These are phyloP conservation scores for Rubia tinctorum DNA, from an alignment of 305 asterid species.

Conservation along the genomic window DNA sequence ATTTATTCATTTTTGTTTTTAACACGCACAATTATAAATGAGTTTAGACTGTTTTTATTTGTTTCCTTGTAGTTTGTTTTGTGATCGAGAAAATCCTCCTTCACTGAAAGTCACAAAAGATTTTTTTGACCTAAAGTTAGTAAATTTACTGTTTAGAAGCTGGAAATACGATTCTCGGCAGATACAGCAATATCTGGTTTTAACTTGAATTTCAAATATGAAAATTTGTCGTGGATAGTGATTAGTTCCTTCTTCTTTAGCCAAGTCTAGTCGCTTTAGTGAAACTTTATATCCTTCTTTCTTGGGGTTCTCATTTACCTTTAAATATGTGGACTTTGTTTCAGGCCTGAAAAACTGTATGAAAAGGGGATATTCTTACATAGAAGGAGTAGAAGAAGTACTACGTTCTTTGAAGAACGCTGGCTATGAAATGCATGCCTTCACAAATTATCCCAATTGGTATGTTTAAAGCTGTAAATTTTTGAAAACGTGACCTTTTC, in stretches of 20 bases:
- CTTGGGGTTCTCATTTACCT: background rate
- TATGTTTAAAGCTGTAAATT: conserved; percentile 26
- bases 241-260: background rate
- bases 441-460: conserved; percentile 92
- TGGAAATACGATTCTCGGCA: background rate
- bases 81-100: background rate
- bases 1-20: background rate
- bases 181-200: background rate
- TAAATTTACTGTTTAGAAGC: background rate
- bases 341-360: conserved; percentile 86
- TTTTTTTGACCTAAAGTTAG: background rate
- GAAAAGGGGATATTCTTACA: conserved; percentile 66
- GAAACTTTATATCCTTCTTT: background rate
- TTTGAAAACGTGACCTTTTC: conserved; percentile 15
- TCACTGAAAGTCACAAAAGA: background rate
- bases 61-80: background rate
- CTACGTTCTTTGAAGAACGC: conserved; percentile 58
- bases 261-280: background rate
- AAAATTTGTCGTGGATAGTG: background rate
- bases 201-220: background rate
- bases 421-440: conserved; percentile 87
- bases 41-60: background rate
- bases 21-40: background rate
- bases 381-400: conserved; percentile 75
- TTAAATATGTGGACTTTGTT: conserved; percentile 16